Evolutionary conservation across 2,329 filamentous ascomycete genomes (phyloP).

Genomic region (Cladophialophora psammophila): DNA sequence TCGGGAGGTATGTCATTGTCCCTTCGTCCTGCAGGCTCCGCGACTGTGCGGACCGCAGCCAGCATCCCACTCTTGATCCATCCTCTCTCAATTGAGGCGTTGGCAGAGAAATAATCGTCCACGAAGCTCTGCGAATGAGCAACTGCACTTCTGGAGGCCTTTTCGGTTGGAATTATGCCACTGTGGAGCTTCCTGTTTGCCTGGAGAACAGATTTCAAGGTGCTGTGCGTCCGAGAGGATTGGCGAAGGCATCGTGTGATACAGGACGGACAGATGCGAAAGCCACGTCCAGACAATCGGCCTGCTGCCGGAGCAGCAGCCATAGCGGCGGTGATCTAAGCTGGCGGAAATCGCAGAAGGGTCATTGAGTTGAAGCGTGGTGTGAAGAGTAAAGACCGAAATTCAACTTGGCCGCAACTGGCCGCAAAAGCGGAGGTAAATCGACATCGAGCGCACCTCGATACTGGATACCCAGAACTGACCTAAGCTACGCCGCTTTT

Average conservation of each 20-base stretch:
- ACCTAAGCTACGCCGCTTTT: too few relatives aligned
- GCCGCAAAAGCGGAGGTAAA: background rate
- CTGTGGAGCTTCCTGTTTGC: slow-evolving; percentile 37
- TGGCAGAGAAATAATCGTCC: slow-evolving; percentile 42
- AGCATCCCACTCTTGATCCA: slow-evolving; percentile 40
- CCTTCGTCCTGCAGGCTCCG: slow-evolving; percentile 19
- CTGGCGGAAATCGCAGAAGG: background rate
- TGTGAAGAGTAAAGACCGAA: slow-evolving; percentile 8
- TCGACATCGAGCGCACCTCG: too few relatives aligned
- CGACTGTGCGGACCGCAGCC: slow-evolving; percentile 35
- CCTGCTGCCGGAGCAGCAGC: slow-evolving; percentile 35
- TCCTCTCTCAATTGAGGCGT: slow-evolving; percentile 40
- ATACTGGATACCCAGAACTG: too few relatives aligned
- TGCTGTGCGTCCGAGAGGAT: slow-evolving; percentile 20
- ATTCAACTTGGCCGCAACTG: background rate
- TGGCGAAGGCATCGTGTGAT: slow-evolving; percentile 23
- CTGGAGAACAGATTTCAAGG: slow-evolving; percentile 34
- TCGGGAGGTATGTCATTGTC: slow-evolving; percentile 3
- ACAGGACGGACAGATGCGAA: slow-evolving; percentile 31
- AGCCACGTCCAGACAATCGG: slow-evolving; percentile 28
- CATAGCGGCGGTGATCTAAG: slow-evolving; percentile 25
- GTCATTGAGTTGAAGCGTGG: slow-evolving; percentile 14
- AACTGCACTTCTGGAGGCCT: slow-evolving; percentile 18
- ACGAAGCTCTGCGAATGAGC: slow-evolving; percentile 36
- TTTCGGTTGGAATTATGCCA: slow-evolving; percentile 18